A percentile compares a stretch with the other conserved stretches of the same genome.
These are phyloP conservation scores for Batkoa obscura DNA, from an alignment of 371 early-diverging fungal species.

Conservation along the genomic window DNA sequence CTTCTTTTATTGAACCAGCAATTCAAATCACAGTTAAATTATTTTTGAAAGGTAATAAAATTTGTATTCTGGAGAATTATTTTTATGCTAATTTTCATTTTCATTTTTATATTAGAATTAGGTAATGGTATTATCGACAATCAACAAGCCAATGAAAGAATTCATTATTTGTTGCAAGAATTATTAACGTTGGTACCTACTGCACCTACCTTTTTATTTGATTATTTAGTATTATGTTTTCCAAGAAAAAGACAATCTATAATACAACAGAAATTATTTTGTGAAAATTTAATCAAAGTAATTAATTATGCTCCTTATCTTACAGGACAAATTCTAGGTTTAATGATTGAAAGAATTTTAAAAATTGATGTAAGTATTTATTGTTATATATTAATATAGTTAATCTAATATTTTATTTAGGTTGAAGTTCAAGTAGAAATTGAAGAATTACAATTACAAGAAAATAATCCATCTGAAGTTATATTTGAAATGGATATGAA, in stretches of 20 bases:
- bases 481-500: conserved; percentile 6
- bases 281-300: conserved; percentile 51
- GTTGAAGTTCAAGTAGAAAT: conserved; percentile 82
- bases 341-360: conserved; percentile 59
- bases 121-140: not conserved
- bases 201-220: not conserved
- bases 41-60: not conserved
- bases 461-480: too few species aligned
- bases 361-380: conserved; percentile 57
- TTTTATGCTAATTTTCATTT: not conserved
- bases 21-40: not conserved
- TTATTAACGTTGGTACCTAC: not conserved
- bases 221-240: conserved; percentile 19
- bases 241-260: conserved; percentile 57
- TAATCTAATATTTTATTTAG: conserved; percentile 12
- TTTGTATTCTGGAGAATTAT: not conserved
- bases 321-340: conserved; percentile 44
- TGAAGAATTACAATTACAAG: conserved; percentile 70
- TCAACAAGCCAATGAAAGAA: not conserved
- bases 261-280: conserved; percentile 41
- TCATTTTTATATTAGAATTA: too few species aligned
- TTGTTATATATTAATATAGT: not conserved
- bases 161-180: not conserved
- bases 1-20: not conserved
- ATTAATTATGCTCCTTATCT: conserved; percentile 57